Evolutionary conservation across 768 basidiomycete species (phyloP), one percentile per base, ranked within the genome.

Genomic region (Collybiopsis luxurians): DNA sequence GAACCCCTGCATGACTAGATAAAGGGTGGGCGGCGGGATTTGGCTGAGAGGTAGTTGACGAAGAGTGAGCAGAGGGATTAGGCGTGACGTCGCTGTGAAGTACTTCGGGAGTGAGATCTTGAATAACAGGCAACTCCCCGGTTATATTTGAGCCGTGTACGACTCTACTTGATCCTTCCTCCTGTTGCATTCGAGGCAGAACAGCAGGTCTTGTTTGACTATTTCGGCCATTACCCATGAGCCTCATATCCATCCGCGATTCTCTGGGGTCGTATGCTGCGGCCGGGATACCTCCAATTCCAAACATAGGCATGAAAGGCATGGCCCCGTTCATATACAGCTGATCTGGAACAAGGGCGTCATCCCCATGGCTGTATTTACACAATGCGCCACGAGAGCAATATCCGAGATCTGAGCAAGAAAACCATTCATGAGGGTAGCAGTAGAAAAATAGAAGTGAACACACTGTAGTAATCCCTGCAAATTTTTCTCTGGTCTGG

Each of bases 301-400:
- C 79, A 61, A 85, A 88, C 80, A 92, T 86, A 53, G 87, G 82
- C 70, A 87, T 75, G 66, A 89, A 89, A 2, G 87, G 85, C 64
- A 89, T 68, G 19, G 66, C 68, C 9, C 74, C 73, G 31, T 75
- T 76, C 76, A 85, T 77, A 63, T 85, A 89, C 28, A 92, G 67
- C 60, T 85, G 86, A 0, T 80, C 82, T 0, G 89, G 91, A 9
- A 90, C 75, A 49, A 91, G 84, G 28, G 92, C 90, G 66, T 95
- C 92, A 1, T 92, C 91, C 36, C 91, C 93, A 64, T 98, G 95
- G 59, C 90, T 93, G 71, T 85, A 98, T 67, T 92, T 94, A 79
- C 95, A 98, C 59, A 81, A 80, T 19, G 82, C 86, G 46, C 95
- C 95, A 30, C 94, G 85, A 39, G 90, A 83, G 64, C 95, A 98